These are phyloP conservation scores for Skeletonema marinoi DNA, from an alignment of 108 stramenopile species.

Conservation along the genomic window DNA sequence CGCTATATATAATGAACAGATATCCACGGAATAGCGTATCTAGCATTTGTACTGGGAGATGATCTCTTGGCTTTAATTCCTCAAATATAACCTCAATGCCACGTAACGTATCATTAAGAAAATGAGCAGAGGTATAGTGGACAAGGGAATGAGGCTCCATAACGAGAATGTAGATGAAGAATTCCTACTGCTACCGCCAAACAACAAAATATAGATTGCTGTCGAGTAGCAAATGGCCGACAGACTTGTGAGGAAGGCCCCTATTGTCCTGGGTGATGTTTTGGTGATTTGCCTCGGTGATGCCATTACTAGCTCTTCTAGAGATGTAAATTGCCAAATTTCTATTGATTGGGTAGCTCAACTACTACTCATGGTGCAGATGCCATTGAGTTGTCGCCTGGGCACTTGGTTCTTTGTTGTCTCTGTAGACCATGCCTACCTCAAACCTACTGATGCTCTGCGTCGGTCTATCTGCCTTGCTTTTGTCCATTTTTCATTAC, in stretches of 20 bases:
- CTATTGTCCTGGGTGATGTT: neutral
- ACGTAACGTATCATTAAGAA: conserved; percentile 4
- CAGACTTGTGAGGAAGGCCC: neutral
- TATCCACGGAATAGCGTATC: neutral
- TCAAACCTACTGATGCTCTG: too few relatives aligned
- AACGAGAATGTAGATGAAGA: neutral
- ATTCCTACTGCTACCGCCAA: neutral
- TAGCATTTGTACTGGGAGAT: neutral
- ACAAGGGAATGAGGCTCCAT: conserved; percentile 1
- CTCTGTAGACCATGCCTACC: neutral
- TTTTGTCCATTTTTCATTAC: too few relatives aligned
- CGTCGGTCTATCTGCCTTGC: too few relatives aligned
- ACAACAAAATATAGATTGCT: neutral
- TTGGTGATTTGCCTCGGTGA: neutral
- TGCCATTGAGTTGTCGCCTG: neutral
- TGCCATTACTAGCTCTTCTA: neutral
- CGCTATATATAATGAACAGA: neutral
- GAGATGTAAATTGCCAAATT: neutral
- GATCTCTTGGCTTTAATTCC: neutral
- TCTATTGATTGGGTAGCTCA: neutral
- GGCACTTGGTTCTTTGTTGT: neutral
- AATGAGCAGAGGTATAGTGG: conserved; percentile 1
- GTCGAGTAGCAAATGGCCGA: neutral
- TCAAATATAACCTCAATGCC: conserved; percentile 7
- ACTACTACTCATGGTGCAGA: too few relatives aligned